Conservation (phyloP, 441 rosid species). For the Jatropha podagrica region DNA sequence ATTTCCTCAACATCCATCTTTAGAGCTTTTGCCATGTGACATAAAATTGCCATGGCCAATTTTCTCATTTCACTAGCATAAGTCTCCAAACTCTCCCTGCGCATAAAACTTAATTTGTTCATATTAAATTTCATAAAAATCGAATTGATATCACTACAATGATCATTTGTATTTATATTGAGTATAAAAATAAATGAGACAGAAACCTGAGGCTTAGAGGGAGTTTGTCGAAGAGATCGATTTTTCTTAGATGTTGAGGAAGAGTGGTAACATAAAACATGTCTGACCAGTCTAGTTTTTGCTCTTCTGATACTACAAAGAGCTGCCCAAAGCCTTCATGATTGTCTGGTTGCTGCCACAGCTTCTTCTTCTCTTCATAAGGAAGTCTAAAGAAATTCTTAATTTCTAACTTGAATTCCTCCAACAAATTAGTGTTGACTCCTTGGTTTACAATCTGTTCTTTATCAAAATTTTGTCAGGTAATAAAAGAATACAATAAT, state of each 20-base stretch:
- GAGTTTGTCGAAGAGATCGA: conserved; percentile 33
- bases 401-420: conserved; percentile 25
- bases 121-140: no score
- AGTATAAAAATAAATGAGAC: not conserved
- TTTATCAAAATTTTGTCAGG: not conserved
- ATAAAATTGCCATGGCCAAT: not conserved
- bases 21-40: not conserved
- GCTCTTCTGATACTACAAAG: conserved; percentile 32
- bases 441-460: conserved; percentile 36
- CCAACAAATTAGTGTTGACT: conserved; percentile 22
- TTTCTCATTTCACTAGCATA: not conserved
- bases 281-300: conserved; percentile 30
- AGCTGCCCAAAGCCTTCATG: conserved; percentile 37
- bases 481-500: not conserved
- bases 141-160: no score
- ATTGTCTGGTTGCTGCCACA: conserved; percentile 26
- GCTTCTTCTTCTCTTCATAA: conserved; percentile 31
- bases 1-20: conserved; percentile 4
- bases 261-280: conserved; percentile 40
- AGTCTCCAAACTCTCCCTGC: not conserved
- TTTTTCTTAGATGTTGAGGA: conserved; percentile 28
- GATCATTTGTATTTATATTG: no score
- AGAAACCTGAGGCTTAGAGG: conserved; percentile 37
- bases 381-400: conserved; percentile 30
- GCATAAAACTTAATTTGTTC: not conserved